Evolutionary conservation across 1,284 basidiomycete genomes (phyloP).

Genomic region (Hypsizygus ulmarius): DNA sequence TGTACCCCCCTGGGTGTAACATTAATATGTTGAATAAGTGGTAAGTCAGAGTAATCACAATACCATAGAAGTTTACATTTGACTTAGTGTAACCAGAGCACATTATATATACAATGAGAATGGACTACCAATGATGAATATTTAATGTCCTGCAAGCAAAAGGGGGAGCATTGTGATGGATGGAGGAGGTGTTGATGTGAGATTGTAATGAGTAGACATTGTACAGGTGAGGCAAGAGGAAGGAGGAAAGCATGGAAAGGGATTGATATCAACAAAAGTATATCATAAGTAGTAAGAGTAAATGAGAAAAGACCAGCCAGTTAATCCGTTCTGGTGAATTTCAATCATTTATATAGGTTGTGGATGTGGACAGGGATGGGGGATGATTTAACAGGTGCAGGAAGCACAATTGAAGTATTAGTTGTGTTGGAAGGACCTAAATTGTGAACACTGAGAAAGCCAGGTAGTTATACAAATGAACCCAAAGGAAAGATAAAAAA

Average conservation of each 20-base stretch:
- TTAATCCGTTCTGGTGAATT: too few species aligned
- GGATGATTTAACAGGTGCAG: conserved; percentile 10
- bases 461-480: conserved; percentile 16
- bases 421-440: conserved; percentile 9
- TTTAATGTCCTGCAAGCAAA: too few species aligned
- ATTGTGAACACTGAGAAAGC: not conserved
- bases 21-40: too few species aligned
- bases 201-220: conserved; percentile 3
- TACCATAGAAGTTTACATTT: too few species aligned
- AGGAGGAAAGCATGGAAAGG: conserved; percentile 15
- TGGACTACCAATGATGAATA: too few species aligned
- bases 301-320: not conserved
- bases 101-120: too few species aligned
- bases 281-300: conserved; percentile 7
- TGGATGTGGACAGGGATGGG: not conserved
- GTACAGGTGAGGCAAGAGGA: conserved; percentile 6
- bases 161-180: too few species aligned
- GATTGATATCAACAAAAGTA: conserved; percentile 8
- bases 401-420: conserved; percentile 13
- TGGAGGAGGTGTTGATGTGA: too few species aligned
- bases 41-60: too few species aligned
- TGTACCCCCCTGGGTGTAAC: too few species aligned
- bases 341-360: too few species aligned
- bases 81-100: too few species aligned
- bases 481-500: conserved; percentile 15